Conservation (phyloP, 768 basidiomycete genomes). For the Xanthoconium purpureum region DNA sequence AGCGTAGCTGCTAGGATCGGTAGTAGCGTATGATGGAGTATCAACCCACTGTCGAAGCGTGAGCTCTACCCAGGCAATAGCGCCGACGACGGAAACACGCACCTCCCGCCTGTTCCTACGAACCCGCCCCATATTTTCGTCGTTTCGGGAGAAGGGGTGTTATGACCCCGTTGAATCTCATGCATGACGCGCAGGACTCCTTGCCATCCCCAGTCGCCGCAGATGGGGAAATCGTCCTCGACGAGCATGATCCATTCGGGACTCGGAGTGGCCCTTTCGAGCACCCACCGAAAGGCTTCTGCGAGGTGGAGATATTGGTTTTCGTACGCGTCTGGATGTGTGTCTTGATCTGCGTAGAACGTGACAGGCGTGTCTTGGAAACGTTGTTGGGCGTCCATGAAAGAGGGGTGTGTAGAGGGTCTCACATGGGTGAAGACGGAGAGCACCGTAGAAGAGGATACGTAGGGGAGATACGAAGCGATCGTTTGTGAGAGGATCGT, state of each 20-base stretch:
- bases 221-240: conserved; percentile 45
- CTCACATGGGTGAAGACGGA: conserved; percentile 40
- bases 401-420: conserved; percentile 29
- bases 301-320: conserved; percentile 42
- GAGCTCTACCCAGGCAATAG: background rate
- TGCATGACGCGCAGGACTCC: conserved; percentile 34
- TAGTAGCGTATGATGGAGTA: conserved; percentile 37
- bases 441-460: conserved; percentile 27
- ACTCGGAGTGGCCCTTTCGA: conserved; percentile 11
- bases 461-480: conserved; percentile 36
- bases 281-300: conserved; percentile 40
- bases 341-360: conserved; percentile 31
- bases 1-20: conserved; percentile 34
- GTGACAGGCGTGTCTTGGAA: conserved; percentile 25
- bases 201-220: conserved; percentile 35
- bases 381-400: conserved; percentile 23
- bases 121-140: conserved; percentile 36
- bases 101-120: conserved; percentile 44
- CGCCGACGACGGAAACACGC: background rate
- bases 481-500: conserved; percentile 37
- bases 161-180: conserved; percentile 25
- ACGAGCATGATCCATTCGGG: conserved; percentile 44
- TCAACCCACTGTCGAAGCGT: conserved; percentile 34
- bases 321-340: conserved; percentile 18
- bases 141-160: conserved; percentile 3